Conservation (phyloP, 2,329 filamentous ascomycete species). For the Aspergillus neoniger region DNA sequence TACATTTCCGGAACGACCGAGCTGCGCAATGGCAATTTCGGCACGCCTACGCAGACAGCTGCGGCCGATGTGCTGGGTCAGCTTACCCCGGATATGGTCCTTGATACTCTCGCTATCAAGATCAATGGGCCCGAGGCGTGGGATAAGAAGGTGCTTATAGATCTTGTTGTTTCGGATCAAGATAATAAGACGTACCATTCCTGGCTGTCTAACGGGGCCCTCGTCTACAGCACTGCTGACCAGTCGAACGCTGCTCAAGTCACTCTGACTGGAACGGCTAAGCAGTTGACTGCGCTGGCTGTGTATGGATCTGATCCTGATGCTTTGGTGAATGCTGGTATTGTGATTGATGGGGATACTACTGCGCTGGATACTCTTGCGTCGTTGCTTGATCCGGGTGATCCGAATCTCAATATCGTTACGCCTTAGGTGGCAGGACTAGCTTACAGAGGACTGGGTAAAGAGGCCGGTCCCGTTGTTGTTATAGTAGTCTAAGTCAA, state of each 20-base stretch:
- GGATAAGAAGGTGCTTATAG: conserved; percentile 4
- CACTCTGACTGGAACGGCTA: neutral
- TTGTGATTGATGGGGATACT: neutral
- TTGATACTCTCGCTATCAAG: conserved; percentile 6
- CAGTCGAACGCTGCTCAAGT: neutral
- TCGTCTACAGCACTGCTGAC: conserved; percentile 4
- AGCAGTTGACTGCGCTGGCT: conserved; percentile 5
- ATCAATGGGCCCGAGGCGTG: conserved; percentile 11
- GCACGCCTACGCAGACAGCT: neutral
- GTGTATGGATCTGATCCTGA: neutral
- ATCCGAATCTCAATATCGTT: conserved; percentile 15
- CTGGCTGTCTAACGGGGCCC: conserved; percentile 11
- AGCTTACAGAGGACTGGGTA: too few relatives aligned
- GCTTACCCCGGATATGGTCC: conserved; percentile 12
- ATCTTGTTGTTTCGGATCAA: neutral
- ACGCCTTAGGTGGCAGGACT: neutral
- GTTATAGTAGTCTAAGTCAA: too few relatives aligned
- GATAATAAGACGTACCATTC: neutral
- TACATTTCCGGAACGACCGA: conserved; percentile 37
- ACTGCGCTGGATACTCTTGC: neutral
- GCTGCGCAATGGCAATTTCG: conserved; percentile 17
- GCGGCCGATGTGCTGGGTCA: conserved; percentile 2
- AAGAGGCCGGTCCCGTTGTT: too few relatives aligned
- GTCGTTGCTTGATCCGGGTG: conserved; percentile 3
- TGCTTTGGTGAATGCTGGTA: neutral